phyloP scores from a whole-genome alignment of 108 stramenopile genomes.

The Cyclotella kingstonii region DNA sequence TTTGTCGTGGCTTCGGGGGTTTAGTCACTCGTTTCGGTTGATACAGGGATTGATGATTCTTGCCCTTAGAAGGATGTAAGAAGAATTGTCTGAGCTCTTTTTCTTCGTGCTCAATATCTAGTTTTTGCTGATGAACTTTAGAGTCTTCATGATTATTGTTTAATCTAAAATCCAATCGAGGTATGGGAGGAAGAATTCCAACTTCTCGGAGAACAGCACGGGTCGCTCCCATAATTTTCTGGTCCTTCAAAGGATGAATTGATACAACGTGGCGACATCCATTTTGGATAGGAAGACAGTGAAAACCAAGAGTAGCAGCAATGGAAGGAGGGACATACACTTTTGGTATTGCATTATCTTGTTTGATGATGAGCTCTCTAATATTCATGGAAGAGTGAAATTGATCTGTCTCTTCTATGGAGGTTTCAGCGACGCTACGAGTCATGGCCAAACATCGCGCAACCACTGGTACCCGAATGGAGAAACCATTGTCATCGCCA shows the following conservation, averaged over 20 bases:
- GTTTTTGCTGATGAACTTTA: background rate
- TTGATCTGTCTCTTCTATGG: background rate
- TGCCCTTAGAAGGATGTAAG: background rate
- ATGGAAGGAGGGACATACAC: slow-evolving; percentile 36
- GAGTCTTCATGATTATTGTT: background rate
- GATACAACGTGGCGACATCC: background rate
- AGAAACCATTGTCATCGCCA: background rate
- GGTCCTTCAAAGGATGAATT: background rate
- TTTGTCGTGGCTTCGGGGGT: slow-evolving; percentile 18
- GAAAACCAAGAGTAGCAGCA: slow-evolving; percentile 39
- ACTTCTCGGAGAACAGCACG: slow-evolving; percentile 34
- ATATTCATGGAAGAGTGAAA: too few species aligned
- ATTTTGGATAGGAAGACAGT: slow-evolving; percentile 13
- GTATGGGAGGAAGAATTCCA: slow-evolving; percentile 23
- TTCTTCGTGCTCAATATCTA: background rate
- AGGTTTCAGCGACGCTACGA: background rate
- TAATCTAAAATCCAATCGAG: background rate
- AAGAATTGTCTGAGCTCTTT: slow-evolving; percentile 29
- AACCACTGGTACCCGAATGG: too few species aligned
- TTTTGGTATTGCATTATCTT: slow-evolving; percentile 5
- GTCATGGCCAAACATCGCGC: too few species aligned
- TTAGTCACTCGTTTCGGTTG: background rate
- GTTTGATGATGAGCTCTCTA: background rate
- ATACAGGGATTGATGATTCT: background rate
- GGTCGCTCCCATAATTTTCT: slow-evolving; percentile 14